These are phyloP conservation scores for Oemleria cerasiformis DNA, from an alignment of 306 rosid species.

Conservation along the genomic window DNA sequence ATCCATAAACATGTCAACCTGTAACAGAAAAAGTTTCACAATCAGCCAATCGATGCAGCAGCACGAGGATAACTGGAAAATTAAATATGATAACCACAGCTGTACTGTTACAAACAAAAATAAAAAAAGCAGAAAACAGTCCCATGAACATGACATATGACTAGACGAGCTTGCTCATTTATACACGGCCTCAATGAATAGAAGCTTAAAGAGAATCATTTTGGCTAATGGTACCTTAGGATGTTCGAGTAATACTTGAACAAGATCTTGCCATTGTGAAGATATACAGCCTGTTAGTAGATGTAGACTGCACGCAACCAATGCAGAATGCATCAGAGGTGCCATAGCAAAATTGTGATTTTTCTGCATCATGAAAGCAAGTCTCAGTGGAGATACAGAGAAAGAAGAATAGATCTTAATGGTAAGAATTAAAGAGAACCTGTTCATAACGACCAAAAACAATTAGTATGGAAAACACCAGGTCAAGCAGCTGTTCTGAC, in stretches of 20 bases:
- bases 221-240: constrained; percentile 60
- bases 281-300: constrained; percentile 70
- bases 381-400: constrained; percentile 28
- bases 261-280: constrained; percentile 83
- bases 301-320: constrained; percentile 73
- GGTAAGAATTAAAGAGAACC: constrained; percentile 46
- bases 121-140: constrained; percentile 7
- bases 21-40: constrained; percentile 34
- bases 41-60: constrained; percentile 29
- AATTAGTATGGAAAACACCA: constrained; percentile 74
- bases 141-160: constrained; percentile 21
- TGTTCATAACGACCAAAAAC: constrained; percentile 64
- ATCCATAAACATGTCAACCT: constrained; percentile 94
- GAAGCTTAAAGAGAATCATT: constrained; percentile 15
- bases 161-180: constrained; percentile 12
- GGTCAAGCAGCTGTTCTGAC: constrained; percentile 73
- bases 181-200: constrained; percentile 12
- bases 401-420: constrained; percentile 27
- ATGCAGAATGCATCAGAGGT: constrained; percentile 65
- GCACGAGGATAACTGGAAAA: background rate
- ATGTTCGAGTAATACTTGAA: constrained; percentile 77
- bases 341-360: constrained; percentile 37
- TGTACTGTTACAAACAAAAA: background rate
- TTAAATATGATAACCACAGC: background rate
- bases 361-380: constrained; percentile 60